A percentile compares a stretch with the other conserved stretches of the same genome.
Conservation (phyloP, 2,329 filamentous ascomycete species). For the Madurella fahalii region DNA sequence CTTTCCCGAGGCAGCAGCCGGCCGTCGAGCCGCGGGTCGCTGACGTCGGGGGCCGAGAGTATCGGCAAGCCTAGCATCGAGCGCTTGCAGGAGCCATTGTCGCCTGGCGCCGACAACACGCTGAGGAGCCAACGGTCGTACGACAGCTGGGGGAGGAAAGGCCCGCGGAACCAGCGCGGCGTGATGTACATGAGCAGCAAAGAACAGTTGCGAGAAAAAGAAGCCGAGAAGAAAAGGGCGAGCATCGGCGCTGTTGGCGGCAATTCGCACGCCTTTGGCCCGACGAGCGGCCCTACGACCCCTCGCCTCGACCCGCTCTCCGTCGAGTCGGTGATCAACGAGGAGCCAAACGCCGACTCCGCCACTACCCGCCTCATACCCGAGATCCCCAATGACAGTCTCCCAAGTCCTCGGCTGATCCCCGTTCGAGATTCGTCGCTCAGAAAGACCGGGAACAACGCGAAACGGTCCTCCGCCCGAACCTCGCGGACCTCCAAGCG, state of each 20-base stretch:
- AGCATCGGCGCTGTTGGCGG: slow-evolving; percentile 39
- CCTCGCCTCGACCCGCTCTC: slow-evolving; percentile 46
- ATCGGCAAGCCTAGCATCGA: slow-evolving; percentile 63
- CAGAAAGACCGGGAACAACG: slow-evolving; percentile 50
- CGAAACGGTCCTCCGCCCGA: slow-evolving; percentile 50
- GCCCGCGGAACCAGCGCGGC: slow-evolving; percentile 50
- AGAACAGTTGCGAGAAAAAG: slow-evolving; percentile 60
- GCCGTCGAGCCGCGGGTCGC: slow-evolving; percentile 57
- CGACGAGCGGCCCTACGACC: slow-evolving; percentile 29
- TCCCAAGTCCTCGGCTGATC: slow-evolving; percentile 50
- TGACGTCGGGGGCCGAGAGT: slow-evolving; percentile 54
- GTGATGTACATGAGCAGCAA: slow-evolving; percentile 72
- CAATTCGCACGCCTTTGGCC: slow-evolving; percentile 37
- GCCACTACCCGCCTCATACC: slow-evolving; percentile 21
- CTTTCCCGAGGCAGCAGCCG: slow-evolving; percentile 46
- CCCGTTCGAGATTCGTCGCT: slow-evolving; percentile 66
- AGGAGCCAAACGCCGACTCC: slow-evolving; percentile 45
- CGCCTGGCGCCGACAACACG: slow-evolving; percentile 45
- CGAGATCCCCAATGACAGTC: slow-evolving; percentile 18
- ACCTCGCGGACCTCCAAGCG: slow-evolving; percentile 46
- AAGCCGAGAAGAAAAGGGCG: slow-evolving; percentile 57
- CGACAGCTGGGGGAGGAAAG: slow-evolving; percentile 61
- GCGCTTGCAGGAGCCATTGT: slow-evolving; percentile 41
- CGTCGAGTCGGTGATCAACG: slow-evolving; percentile 51
- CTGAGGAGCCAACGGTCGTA: slow-evolving; percentile 51